A percentile compares a stretch with the other conserved stretches of the same genome.
Evolutionary conservation across 345 rosid genomes (phyloP).

Genomic region (Populus euphratica): DNA sequence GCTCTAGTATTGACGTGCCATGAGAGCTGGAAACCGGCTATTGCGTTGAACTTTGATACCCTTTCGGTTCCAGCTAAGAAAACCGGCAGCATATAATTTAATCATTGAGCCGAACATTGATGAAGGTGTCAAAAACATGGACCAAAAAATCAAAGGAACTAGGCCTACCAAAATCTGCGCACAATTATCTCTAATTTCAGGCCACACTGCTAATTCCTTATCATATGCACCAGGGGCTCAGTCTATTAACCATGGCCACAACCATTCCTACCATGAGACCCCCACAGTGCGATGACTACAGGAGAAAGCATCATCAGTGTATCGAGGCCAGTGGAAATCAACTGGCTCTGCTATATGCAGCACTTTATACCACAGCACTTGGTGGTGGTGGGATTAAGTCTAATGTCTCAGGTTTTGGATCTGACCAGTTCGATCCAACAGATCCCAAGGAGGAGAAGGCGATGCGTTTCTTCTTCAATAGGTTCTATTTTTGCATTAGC

Average conservation of each 20-base stretch:
- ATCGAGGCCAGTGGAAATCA: slow-evolving; percentile 65
- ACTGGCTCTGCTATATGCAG: slow-evolving; percentile 64
- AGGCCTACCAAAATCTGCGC: not conserved
- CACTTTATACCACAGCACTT: slow-evolving; percentile 73
- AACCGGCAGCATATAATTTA: not conserved
- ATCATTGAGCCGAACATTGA: not conserved
- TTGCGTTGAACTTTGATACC: not conserved
- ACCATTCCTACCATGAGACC: slow-evolving; percentile 73
- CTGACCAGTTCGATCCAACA: slow-evolving; percentile 69
- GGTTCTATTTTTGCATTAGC: slow-evolving; percentile 48
- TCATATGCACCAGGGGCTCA: slow-evolving; percentile 49
- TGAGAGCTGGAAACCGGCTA: not conserved
- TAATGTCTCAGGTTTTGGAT: slow-evolving; percentile 87
- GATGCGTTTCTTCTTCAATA: slow-evolving; percentile 30
- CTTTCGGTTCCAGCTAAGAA: not conserved
- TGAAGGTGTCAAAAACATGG: not conserved
- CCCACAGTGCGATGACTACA: slow-evolving; percentile 58
- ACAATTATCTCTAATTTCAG: not conserved
- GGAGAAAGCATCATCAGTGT: slow-evolving; percentile 56
- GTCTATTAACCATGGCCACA: slow-evolving; percentile 59
- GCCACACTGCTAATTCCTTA: not conserved
- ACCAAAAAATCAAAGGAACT: not conserved
- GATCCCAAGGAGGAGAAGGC: slow-evolving; percentile 83
- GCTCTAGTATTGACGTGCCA: not conserved
- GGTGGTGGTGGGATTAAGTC: slow-evolving; percentile 95